Evolutionary conservation across 495 filamentous ascomycete species (phyloP).

Genomic region (Choiromyces venosus): DNA sequence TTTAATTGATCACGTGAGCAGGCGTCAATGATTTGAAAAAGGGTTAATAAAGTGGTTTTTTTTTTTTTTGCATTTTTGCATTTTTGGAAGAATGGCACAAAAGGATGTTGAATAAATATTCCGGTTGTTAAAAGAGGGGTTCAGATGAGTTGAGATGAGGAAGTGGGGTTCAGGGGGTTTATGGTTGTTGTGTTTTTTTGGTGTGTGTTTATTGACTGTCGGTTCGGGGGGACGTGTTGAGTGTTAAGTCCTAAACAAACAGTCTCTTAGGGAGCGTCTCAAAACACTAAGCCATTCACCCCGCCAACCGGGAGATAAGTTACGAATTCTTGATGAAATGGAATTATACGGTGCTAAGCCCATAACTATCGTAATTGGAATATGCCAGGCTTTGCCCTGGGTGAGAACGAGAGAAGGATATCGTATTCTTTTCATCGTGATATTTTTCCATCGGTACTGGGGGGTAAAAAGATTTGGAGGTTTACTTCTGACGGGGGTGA

Average conservation of each 20-base stretch:
- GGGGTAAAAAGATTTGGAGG: background rate
- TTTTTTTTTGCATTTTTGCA: background rate
- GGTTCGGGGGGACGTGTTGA: background rate
- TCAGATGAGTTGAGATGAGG: background rate
- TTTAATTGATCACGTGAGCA: constrained; percentile 25
- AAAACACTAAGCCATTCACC: constrained; percentile 33
- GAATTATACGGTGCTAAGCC: background rate
- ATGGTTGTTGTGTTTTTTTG: background rate
- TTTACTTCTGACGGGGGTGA: background rate
- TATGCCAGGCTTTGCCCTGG: background rate
- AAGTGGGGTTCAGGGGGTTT: constrained; percentile 4
- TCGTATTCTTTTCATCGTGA: background rate
- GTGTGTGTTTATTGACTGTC: background rate
- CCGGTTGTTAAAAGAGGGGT: background rate
- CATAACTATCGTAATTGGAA: background rate
- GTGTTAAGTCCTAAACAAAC: constrained; percentile 20
- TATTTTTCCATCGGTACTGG: background rate
- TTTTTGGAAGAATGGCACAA: background rate
- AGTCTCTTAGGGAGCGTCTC: constrained; percentile 13
- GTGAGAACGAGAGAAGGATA: background rate
- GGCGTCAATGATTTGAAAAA: constrained; percentile 12
- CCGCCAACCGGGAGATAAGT: constrained; percentile 26
- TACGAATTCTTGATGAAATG: background rate
- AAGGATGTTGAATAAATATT: too few relatives aligned
- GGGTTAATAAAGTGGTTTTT: background rate